Conservation (phyloP, 805 yeast genomes). For the Zygosaccharomyces rouxii region DNA sequence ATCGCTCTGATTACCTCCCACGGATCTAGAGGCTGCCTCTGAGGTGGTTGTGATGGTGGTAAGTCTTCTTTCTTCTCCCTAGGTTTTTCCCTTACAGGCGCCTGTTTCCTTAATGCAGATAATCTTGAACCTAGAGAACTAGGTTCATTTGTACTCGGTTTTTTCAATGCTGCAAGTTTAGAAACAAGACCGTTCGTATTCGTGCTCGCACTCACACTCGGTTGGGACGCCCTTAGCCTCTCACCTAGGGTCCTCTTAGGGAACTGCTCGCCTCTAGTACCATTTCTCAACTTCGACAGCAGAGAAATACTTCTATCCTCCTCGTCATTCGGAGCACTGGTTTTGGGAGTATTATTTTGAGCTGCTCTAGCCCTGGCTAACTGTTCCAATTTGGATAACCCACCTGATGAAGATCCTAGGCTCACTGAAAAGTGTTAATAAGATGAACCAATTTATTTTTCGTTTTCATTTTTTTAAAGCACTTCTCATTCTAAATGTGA, state of each 20-base stretch:
- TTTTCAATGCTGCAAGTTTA: constrained; percentile 3
- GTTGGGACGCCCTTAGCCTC: neutral
- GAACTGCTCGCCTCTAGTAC: neutral
- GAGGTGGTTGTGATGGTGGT: neutral
- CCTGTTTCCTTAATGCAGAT: constrained; percentile 11
- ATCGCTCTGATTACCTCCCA: constrained; percentile 4
- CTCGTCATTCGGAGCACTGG: neutral
- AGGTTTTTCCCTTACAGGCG: neutral
- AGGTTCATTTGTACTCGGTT: neutral
- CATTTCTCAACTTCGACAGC: constrained; percentile 11
- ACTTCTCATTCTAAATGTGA: constrained; percentile 4
- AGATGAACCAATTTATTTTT: constrained; percentile 2
- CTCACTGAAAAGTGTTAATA: constrained; percentile 15
- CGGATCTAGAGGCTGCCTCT: neutral
- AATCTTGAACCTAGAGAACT: constrained; percentile 14
- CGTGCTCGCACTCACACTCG: neutral
- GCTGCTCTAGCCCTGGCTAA: constrained; percentile 16
- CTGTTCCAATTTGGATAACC: constrained; percentile 16
- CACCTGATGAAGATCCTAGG: constrained; percentile 8
- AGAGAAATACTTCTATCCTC: constrained; percentile 11
- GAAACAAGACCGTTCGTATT: constrained; percentile 7
- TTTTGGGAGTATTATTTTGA: neutral
- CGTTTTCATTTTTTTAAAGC: neutral
- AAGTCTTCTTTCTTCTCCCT: neutral
- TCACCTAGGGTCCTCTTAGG: neutral